Conservation (phyloP, 2,329 filamentous ascomycete species). For the Beauveria australis region DNA sequence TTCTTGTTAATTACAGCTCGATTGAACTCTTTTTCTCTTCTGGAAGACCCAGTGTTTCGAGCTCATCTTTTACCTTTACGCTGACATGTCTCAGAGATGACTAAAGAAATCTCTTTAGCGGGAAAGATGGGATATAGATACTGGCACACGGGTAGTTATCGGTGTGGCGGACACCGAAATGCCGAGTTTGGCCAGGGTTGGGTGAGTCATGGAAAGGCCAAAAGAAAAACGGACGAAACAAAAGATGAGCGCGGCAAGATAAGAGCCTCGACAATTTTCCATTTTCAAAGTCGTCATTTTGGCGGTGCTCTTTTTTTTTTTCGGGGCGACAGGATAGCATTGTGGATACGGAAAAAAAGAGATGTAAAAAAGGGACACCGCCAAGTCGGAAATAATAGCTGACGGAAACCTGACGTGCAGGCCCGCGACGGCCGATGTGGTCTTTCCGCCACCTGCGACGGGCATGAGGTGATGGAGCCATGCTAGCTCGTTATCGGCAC, state of each 20-base stretch:
- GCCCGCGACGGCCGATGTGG: not conserved
- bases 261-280: not conserved
- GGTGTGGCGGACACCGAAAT: conserved; percentile 1
- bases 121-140: too few relatives aligned
- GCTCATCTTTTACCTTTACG: too few relatives aligned
- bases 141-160: not conserved
- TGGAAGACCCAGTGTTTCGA: not conserved
- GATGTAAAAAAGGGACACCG: not conserved
- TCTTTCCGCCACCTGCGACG: not conserved
- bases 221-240: too few relatives aligned
- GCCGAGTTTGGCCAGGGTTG: not conserved
- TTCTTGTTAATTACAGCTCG: not conserved
- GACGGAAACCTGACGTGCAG: not conserved
- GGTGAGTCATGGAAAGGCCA: not conserved
- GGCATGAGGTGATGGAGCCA: not conserved
- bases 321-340: not conserved
- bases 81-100: too few relatives aligned
- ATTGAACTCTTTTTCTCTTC: not conserved
- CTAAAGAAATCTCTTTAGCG: too few relatives aligned
- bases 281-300: not conserved
- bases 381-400: not conserved
- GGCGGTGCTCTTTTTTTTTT: not conserved
- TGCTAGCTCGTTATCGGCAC: not conserved
- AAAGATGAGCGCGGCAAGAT: not conserved
- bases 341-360: not conserved